Evolutionary conservation across 768 basidiomycete species (phyloP).

Genomic region (Lactifluus echinatus): DNA sequence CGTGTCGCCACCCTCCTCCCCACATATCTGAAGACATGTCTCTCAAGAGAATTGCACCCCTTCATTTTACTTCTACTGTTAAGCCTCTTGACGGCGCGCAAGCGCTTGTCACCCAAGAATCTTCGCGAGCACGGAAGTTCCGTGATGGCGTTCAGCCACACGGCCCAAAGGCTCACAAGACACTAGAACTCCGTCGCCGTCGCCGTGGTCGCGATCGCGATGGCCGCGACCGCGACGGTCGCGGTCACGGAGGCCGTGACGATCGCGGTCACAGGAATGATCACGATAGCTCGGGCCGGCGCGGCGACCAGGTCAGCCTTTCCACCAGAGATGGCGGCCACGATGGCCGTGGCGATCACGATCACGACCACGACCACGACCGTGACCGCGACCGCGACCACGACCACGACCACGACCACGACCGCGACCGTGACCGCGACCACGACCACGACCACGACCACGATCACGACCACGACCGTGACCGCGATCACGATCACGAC

Average conservation of each 20-base stretch:
- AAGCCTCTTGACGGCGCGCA: conserved; percentile 29
- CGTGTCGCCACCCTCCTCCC: no score
- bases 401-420: neutral
- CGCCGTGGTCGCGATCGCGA: fast-evolving
- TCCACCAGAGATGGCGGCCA: no score
- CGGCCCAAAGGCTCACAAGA: conserved; percentile 35
- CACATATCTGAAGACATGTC: conserved; percentile 29
- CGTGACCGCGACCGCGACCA: no score
- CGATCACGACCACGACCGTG: conserved; percentile 19
- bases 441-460: conserved; percentile 15
- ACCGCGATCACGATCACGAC: no score
- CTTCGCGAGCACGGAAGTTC: conserved; percentile 46
- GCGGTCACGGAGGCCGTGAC: no score
- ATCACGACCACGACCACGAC: no score
- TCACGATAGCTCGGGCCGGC: no score
- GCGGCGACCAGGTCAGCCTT: no score
- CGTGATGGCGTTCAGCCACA: conserved; percentile 46
- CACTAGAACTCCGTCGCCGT: conserved; percentile 19
- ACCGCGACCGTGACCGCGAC: conserved; percentile 22
- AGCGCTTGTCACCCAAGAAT: conserved; percentile 46
- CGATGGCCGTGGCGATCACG: no score
- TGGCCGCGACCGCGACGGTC: no score
- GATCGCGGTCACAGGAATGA: no score
- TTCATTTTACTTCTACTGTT: conserved; percentile 42
- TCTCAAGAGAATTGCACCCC: conserved; percentile 21